These are phyloP conservation scores for Melanogaster broomeanus DNA, from an alignment of 768 basidiomycete genomes.

Conservation along the genomic window DNA sequence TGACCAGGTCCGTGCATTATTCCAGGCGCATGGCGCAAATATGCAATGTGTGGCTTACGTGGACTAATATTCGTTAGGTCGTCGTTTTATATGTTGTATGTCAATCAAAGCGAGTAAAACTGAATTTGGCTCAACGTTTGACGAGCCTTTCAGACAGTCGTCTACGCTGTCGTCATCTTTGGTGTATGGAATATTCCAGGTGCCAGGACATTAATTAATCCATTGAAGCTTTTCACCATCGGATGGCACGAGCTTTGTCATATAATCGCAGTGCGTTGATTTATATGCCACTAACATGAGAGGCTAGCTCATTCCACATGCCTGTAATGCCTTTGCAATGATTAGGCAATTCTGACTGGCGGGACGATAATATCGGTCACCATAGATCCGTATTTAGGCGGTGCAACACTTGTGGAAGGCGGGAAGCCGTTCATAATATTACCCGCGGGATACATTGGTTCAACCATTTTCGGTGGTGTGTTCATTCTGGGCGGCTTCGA, in stretches of 20 bases:
- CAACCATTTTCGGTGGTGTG: constrained; percentile 78
- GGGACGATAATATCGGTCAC: constrained; percentile 78
- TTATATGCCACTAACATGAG: constrained; percentile 1
- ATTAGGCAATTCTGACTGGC: constrained; percentile 75
- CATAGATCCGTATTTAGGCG: constrained; percentile 83
- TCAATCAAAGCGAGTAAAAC: constrained; percentile 21
- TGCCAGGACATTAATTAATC: constrained; percentile 75
- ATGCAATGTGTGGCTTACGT: constrained; percentile 23
- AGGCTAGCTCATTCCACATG: constrained; percentile 6
- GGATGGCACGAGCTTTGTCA: constrained; percentile 91
- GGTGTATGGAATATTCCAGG: constrained; percentile 88
- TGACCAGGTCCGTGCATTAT: constrained; percentile 59
- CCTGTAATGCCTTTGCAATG: not conserved
- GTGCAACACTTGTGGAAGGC: constrained; percentile 63
- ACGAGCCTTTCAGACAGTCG: constrained; percentile 58
- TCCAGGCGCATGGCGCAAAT: constrained; percentile 16
- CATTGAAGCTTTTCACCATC: constrained; percentile 84
- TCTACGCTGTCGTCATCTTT: constrained; percentile 84
- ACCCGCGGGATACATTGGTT: constrained; percentile 80
- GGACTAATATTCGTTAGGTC: constrained; percentile 44
- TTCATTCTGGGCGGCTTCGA: constrained; percentile 86
- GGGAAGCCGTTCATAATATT: constrained; percentile 73
- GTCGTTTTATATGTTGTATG: constrained; percentile 77
- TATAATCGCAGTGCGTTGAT: constrained; percentile 62
- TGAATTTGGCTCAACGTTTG: constrained; percentile 6